A percentile compares a stretch with the other conserved stretches of the same genome.
phyloP scores from a whole-genome alignment of 352 stramenopile genomes.

The Aphanomyces astaci region DNA sequence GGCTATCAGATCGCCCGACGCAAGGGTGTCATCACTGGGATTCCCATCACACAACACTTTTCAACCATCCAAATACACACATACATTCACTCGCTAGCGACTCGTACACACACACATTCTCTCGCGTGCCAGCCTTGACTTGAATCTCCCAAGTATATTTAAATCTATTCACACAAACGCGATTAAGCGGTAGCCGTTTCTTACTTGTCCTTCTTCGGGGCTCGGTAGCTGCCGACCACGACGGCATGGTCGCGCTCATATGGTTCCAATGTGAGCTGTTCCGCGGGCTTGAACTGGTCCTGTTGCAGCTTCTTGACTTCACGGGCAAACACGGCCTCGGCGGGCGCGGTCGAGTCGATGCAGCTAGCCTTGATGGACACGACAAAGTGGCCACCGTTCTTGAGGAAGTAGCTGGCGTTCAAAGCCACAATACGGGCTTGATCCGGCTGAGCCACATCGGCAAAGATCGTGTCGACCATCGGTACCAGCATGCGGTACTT shows the following conservation, averaged over 20 bases:
- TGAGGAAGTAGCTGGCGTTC: constrained; percentile 99
- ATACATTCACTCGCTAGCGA: too few species aligned
- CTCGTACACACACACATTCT: too few species aligned
- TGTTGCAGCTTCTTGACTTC: constrained; percentile 97
- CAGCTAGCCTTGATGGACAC: constrained; percentile 99
- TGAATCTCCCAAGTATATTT: constrained; percentile 17
- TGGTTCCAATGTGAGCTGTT: constrained; percentile 99
- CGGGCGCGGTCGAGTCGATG: constrained; percentile 97
- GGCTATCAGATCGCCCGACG: constrained; percentile 23
- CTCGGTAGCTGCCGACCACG: constrained; percentile 95
- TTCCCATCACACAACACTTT: constrained; percentile 15
- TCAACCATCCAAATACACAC: too few species aligned
- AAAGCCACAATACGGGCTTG: constrained; percentile 98
- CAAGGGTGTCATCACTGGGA: constrained; percentile 14
- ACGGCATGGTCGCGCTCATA: constrained; percentile 99
- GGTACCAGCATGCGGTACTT: constrained; percentile 99
- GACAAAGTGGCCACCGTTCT: constrained; percentile 98
- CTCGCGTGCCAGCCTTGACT: neutral
- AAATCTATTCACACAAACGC: constrained; percentile 21
- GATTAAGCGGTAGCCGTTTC: too few species aligned
- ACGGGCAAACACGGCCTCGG: constrained; percentile 96
- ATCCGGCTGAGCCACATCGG: constrained; percentile 99
- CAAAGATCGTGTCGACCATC: constrained; percentile 99
- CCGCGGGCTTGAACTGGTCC: constrained; percentile 97
- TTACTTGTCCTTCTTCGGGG: constrained; percentile 91